A percentile compares a stretch with the other conserved stretches of the same genome.
Evolutionary conservation across 371 early-diverging fungal genomes (phyloP).

Genomic region (Dentiscutata heterogama): DNA sequence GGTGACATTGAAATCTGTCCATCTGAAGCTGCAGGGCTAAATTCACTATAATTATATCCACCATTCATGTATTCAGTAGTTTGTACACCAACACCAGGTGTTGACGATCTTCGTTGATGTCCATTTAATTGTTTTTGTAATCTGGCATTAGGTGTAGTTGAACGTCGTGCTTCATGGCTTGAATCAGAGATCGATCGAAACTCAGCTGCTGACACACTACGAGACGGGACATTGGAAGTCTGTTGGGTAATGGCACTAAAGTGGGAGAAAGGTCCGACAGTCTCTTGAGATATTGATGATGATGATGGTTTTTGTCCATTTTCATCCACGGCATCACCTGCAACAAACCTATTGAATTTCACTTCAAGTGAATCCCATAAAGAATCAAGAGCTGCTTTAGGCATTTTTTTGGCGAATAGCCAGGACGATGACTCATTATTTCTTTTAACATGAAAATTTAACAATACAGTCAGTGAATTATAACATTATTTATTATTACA

Average conservation of each 20-base stretch:
- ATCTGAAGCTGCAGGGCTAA: constrained; percentile 27
- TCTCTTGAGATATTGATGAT: background rate
- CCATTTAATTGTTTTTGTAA: constrained; percentile 14
- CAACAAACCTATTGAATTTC: constrained; percentile 77
- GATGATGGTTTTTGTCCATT: background rate
- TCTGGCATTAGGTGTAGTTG: constrained; percentile 25
- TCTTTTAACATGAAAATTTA: background rate
- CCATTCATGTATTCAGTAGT: background rate
- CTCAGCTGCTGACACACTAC: constrained; percentile 37
- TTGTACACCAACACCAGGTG: constrained; percentile 25
- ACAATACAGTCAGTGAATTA: background rate
- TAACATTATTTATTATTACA: constrained; percentile 2
- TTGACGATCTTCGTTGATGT: constrained; percentile 21
- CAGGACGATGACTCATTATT: constrained; percentile 44
- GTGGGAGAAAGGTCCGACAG: constrained; percentile 46
- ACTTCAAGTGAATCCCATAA: constrained; percentile 77
- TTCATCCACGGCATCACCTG: constrained; percentile 65
- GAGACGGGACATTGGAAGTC: constrained; percentile 28
- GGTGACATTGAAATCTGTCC: constrained; percentile 33
- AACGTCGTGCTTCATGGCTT: constrained; percentile 18
- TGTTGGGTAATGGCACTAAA: constrained; percentile 45
- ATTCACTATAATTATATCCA: constrained; percentile 13
- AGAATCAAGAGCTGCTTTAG: constrained; percentile 71
- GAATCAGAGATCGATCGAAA: constrained; percentile 1
- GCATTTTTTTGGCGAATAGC: constrained; percentile 62